phyloP scores from a whole-genome alignment of 139 green algal species.

The Asterochloris sp. region DNA sequence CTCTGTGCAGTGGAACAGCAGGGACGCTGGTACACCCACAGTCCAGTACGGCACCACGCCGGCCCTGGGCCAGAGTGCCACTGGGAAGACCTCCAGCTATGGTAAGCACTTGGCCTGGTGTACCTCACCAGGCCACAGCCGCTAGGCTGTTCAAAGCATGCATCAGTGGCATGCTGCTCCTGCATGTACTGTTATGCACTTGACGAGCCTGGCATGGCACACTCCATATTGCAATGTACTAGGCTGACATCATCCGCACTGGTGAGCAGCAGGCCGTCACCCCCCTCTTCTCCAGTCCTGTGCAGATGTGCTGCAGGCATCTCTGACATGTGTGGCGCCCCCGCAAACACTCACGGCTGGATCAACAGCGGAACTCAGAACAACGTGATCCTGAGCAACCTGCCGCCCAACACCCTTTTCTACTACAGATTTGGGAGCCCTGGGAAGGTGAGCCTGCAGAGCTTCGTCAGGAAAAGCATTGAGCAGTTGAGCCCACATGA shows the following conservation, averaged over 20 bases:
- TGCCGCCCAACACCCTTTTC: background rate
- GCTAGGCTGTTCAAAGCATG: too few species aligned
- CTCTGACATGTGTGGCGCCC: conserved; percentile 13
- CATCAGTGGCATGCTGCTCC: too few species aligned
- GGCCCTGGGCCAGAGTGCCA: background rate
- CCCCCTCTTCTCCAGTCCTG: too few species aligned
- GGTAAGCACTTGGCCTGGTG: background rate
- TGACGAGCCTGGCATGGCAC: too few species aligned
- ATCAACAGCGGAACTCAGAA: conserved; percentile 6
- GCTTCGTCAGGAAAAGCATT: too few species aligned
- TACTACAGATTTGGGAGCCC: conserved; percentile 7
- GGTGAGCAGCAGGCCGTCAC: too few species aligned
- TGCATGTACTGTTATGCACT: too few species aligned
- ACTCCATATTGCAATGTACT: too few species aligned
- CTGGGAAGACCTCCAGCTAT: conserved; percentile 6
- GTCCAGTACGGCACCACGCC: background rate
- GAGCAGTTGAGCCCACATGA: too few species aligned
- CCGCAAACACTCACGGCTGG: conserved; percentile 10
- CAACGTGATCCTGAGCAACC: conserved; percentile 3
- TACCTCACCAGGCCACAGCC: too few species aligned
- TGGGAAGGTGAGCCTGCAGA: background rate
- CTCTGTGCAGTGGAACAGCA: conserved; percentile 5
- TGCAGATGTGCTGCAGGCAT: too few species aligned
- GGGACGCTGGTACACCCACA: conserved; percentile 7
- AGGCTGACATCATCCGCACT: too few species aligned